Evolutionary conservation across 148 eudicot species (phyloP), one percentile per base, ranked within the genome.

Genomic region (Fallopia convolvulus): DNA sequence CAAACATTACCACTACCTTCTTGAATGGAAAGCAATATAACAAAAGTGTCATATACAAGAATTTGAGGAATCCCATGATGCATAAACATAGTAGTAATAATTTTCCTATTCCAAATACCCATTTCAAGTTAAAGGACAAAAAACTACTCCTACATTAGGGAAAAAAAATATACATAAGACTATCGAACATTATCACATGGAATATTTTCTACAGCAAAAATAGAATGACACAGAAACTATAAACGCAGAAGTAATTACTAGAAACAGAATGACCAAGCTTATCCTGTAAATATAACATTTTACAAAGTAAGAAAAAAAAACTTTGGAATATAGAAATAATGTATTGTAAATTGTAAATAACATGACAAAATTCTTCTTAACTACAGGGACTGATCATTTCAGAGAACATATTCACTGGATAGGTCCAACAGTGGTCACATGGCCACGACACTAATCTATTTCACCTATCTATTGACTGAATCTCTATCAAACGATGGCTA

Each of bases 321-420:
- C 6, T 2, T 21, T 18, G 8, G 39, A 26, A 11, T 10, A 60
- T 9, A 5, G 36, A 18, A n/a, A 8, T 8, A 26, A 63, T 63
- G 18, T 26, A 63, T 8, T 56, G 11, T 58, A 26, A n/a, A 0
- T 4, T 41, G 7, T 6, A 41, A 41, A 41, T 41, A 10, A 30
- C 36, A 65, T 30, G 2, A 26, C 68, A 3, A 61, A 26, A 61
- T 61, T 61, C 68, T 61, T 50, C 18, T 58, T 30, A 65, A 13
- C 41, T 30, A 65, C 39, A 65, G 70, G 14, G 70, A 65, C 70
- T 65, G 70, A 65, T 65, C 70, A 65, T 30, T 30, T 30, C n/a
- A 9, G 18, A 15, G 70, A 65, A 65, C 70, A 65, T 65, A 65
- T 65, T 65, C 70, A 65, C 18, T 32, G 3, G 70, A 65, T 65